phyloP scores from a whole-genome alignment of 177 flowering plant genomes.

The Vitis hybrid region DNA sequence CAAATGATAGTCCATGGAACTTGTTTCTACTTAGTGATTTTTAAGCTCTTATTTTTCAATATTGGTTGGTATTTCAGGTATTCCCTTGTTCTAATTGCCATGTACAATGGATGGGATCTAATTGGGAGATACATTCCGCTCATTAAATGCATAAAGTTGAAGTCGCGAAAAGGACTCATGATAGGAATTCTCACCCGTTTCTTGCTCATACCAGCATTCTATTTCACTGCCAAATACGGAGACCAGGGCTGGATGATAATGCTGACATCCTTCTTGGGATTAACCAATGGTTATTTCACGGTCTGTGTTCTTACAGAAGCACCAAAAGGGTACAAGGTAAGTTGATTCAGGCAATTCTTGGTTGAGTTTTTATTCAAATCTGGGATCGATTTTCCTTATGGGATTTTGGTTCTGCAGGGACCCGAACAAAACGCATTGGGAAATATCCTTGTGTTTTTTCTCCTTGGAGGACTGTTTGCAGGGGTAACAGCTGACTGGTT shows the following conservation, averaged over 20 bases:
- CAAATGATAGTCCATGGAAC: neutral
- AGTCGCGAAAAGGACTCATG: conserved; percentile 47
- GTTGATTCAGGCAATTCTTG: neutral
- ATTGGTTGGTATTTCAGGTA: conserved; percentile 47
- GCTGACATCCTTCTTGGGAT: conserved; percentile 66
- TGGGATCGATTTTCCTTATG: neutral
- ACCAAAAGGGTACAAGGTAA: conserved; percentile 77
- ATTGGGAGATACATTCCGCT: conserved; percentile 69
- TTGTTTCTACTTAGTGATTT: neutral
- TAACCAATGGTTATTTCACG: conserved; percentile 70
- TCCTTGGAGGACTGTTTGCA: conserved; percentile 58
- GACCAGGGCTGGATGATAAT: conserved; percentile 79
- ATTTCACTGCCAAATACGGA: conserved; percentile 71
- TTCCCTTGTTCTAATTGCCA: conserved; percentile 67
- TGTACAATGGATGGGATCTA: conserved; percentile 66
- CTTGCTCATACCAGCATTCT: conserved; percentile 70
- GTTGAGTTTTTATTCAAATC: neutral
- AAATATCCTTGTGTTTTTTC: conserved; percentile 59
- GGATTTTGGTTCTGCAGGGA: conserved; percentile 43
- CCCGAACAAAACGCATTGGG: conserved; percentile 89
- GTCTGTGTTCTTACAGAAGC: conserved; percentile 72
- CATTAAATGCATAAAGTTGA: conserved; percentile 39
- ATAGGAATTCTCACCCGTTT: conserved; percentile 45
- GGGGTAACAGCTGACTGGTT: conserved; percentile 78
- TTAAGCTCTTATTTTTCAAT: neutral